phyloP scores from a whole-genome alignment of 805 yeast species.

The Metschnikowia amazonensis region DNA sequence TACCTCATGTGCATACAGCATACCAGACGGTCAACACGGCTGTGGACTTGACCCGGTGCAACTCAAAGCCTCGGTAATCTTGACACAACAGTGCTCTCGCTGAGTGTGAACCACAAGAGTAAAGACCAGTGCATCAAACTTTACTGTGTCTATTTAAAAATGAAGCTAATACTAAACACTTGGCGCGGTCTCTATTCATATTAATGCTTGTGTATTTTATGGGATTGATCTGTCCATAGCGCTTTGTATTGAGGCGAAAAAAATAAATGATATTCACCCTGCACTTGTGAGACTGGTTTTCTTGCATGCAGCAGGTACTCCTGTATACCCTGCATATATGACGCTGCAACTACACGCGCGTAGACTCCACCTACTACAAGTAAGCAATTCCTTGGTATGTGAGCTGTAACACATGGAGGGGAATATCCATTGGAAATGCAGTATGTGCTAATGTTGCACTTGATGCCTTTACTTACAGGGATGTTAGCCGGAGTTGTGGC shows the following conservation, averaged over 20 bases:
- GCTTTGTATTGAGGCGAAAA: too few relatives aligned
- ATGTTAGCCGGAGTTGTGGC: too few relatives aligned
- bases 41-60: not conserved
- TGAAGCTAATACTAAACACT: too few relatives aligned
- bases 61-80: too few relatives aligned
- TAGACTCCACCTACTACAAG: not conserved
- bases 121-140: too few relatives aligned
- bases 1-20: not conserved
- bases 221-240: too few relatives aligned
- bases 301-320: not conserved
- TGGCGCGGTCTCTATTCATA: too few relatives aligned
- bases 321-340: not conserved
- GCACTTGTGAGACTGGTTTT: not conserved
- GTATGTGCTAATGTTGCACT: not conserved
- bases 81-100: too few relatives aligned
- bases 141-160: too few relatives aligned
- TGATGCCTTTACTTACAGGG: not conserved
- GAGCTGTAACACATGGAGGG: conserved; percentile 1
- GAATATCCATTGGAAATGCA: not conserved
- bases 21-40: too few relatives aligned
- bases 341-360: not conserved
- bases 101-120: too few relatives aligned
- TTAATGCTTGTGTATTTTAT: too few relatives aligned
- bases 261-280: not conserved
- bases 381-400: not conserved